These are phyloP conservation scores for Luzula sylvatica DNA, from an alignment of 176 grass and related monocot genomes.

Conservation along the genomic window DNA sequence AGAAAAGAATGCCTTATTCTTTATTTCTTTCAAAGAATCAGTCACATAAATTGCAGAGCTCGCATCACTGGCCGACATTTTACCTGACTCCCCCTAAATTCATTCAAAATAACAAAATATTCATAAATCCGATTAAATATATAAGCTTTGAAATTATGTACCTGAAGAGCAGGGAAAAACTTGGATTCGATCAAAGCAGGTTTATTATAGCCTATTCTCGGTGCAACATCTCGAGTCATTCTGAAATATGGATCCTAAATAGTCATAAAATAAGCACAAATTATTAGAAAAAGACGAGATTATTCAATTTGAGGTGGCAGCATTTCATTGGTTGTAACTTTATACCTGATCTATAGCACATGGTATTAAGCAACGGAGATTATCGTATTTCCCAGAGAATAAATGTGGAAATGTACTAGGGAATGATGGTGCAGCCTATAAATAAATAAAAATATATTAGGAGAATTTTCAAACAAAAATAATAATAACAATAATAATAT, in stretches of 20 bases:
- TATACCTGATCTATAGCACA: constrained; percentile 95
- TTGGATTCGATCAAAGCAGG: constrained; percentile 84
- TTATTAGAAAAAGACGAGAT: neutral
- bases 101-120: constrained; percentile 14
- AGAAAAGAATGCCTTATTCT: constrained; percentile 49
- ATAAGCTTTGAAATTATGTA: constrained; percentile 21
- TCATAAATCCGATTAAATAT: neutral
- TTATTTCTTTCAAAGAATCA: constrained; percentile 78
- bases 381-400: constrained; percentile 46
- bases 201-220: constrained; percentile 92
- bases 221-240: constrained; percentile 99
- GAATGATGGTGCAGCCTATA: constrained; percentile 85
- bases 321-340: neutral
- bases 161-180: constrained; percentile 99
- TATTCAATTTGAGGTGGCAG: neutral
- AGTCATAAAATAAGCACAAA: constrained; percentile 1
- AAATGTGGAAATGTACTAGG: constrained; percentile 93
- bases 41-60: constrained; percentile 99
- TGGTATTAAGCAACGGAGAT: constrained; percentile 84
- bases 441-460: neutral
- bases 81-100: constrained; percentile 73
- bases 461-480: neutral
- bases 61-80: constrained; percentile 96
- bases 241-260: constrained; percentile 92
- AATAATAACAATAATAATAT: neutral